Percentiles rank a stretch among this genome's conserved stretches.
phyloP scores from a whole-genome alignment of 2,329 filamentous ascomycete genomes.

The Cryphonectria carpinicola region DNA sequence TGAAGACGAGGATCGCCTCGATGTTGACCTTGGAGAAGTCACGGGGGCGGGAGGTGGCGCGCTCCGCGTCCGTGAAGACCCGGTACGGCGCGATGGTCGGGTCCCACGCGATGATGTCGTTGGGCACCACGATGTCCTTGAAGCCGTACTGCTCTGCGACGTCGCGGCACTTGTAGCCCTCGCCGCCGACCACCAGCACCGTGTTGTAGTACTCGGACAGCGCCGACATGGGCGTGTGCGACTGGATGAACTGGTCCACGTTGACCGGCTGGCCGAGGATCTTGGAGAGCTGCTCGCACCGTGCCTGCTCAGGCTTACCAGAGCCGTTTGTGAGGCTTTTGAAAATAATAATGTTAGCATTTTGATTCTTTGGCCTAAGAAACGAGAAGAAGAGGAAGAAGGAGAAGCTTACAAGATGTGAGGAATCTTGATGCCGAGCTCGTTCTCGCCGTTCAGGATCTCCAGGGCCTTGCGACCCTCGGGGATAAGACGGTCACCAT shows the following conservation, averaged over 20 bases:
- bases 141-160: conserved; percentile 76
- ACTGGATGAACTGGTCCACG: conserved; percentile 77
- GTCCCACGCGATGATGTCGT: conserved; percentile 74
- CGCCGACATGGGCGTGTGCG: conserved; percentile 77
- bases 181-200: conserved; percentile 75
- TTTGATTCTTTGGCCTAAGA: too few species aligned
- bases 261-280: conserved; percentile 68
- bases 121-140: conserved; percentile 72
- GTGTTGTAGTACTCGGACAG: conserved; percentile 77
- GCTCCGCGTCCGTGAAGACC: conserved; percentile 69
- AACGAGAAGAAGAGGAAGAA: too few species aligned
- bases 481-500: conserved; percentile 71
- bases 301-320: conserved; percentile 69
- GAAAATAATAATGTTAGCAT: conserved; percentile 4
- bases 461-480: conserved; percentile 68
- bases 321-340: conserved; percentile 68
- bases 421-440: conserved; percentile 77
- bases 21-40: conserved; percentile 75
- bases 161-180: conserved; percentile 74
- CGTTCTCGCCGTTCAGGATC: conserved; percentile 75
- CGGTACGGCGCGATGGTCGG: conserved; percentile 70
- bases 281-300: conserved; percentile 67
- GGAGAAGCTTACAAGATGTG: conserved; percentile 59
- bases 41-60: conserved; percentile 66
- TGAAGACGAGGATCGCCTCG: conserved; percentile 76